Conservation (phyloP, 2,329 filamentous ascomycete genomes). For the Chalara sp. region DNA sequence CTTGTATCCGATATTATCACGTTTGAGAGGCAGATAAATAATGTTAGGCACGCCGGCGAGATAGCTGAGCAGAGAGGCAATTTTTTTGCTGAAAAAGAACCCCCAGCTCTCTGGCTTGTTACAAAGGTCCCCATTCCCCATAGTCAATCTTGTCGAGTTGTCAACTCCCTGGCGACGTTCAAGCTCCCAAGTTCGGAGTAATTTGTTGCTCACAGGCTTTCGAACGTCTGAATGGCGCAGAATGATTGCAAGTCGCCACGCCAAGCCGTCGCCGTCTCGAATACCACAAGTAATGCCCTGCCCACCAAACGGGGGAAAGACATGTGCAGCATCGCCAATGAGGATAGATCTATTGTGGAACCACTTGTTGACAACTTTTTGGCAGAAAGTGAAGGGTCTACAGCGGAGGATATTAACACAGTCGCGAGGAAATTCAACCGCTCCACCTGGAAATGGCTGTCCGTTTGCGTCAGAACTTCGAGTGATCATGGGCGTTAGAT, state of each 20-base stretch:
- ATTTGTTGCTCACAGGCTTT: neutral
- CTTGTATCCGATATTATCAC: neutral
- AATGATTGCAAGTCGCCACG: constrained; percentile 10
- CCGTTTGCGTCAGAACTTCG: constrained; percentile 13
- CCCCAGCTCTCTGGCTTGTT: neutral
- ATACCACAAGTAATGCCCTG: constrained; percentile 11
- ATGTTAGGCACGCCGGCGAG: neutral
- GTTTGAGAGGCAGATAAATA: neutral
- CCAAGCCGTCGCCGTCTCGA: constrained; percentile 5
- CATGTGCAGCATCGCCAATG: constrained; percentile 34
- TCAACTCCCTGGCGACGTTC: constrained; percentile 1
- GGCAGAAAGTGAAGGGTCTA: constrained; percentile 25
- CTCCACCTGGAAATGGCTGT: constrained; percentile 28
- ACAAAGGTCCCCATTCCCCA: neutral
- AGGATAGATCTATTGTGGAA: constrained; percentile 26
- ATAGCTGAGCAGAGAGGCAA: neutral
- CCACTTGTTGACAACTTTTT: constrained; percentile 28
- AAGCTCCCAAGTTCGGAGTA: neutral
- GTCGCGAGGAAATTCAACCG: constrained; percentile 27
- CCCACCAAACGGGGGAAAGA: constrained; percentile 31
- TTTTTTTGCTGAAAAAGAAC: neutral
- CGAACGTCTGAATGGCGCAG: neutral
- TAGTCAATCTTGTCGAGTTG: constrained; percentile 1
- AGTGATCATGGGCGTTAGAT: constrained; percentile 20
- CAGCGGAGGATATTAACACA: constrained; percentile 31